Evolutionary conservation across 176 grass and related monocot species (phyloP).

Genomic region (bread wheat (Triticum aestivum)): DNA sequence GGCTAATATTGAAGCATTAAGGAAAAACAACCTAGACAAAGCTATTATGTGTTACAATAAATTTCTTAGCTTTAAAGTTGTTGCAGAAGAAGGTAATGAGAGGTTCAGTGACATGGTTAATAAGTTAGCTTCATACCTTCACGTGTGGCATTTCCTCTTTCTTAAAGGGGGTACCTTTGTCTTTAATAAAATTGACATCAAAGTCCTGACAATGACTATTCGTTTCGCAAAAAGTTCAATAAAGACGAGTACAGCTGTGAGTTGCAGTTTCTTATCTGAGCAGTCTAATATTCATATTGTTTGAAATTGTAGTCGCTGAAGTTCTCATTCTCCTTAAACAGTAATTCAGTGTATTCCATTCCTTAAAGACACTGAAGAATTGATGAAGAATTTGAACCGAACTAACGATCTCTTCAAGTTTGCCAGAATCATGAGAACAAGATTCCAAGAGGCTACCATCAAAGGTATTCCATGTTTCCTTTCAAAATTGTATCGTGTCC

Average conservation of each 20-base stretch:
- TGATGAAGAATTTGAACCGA: constrained; percentile 71
- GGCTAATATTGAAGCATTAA: constrained; percentile 33
- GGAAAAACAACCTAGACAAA: constrained; percentile 47
- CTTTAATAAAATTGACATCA: constrained; percentile 75
- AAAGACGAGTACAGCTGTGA: constrained; percentile 73
- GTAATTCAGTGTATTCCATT: too few species aligned
- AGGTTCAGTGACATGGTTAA: neutral
- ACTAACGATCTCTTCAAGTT: constrained; percentile 80
- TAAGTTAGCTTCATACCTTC: neutral
- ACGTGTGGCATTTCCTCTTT: constrained; percentile 1
- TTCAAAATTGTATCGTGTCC: neutral
- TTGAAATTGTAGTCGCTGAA: too few species aligned
- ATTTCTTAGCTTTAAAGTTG: constrained; percentile 67
- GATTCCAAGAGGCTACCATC: constrained; percentile 49
- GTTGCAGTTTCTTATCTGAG: constrained; percentile 19
- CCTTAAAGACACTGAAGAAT: constrained; percentile 4
- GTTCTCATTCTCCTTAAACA: too few species aligned
- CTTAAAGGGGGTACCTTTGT: constrained; percentile 63
- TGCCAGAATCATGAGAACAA: constrained; percentile 78
- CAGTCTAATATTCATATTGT: too few species aligned
- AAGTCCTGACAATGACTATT: constrained; percentile 59
- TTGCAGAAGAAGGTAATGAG: constrained; percentile 75
- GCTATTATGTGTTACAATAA: constrained; percentile 76
- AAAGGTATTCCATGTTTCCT: constrained; percentile 43
- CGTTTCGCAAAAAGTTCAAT: constrained; percentile 63